Evolutionary conservation across 495 filamentous ascomycete species (phyloP).

Genomic region (Delitschia confertaspora): DNA sequence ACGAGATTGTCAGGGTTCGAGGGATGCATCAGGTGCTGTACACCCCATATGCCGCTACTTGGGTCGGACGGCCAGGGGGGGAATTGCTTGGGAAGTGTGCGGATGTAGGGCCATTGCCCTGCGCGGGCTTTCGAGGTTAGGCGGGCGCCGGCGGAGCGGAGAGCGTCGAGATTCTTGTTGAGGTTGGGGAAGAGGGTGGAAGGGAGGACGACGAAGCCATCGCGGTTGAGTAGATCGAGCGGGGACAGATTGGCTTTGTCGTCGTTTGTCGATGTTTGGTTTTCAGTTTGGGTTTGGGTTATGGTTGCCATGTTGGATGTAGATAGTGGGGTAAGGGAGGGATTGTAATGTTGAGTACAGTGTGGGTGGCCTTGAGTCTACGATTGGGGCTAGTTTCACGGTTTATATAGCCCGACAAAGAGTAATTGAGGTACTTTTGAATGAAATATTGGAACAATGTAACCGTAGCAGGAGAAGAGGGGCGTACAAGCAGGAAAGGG

Average conservation of each 20-base stretch:
- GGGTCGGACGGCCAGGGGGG: conserved; percentile 59
- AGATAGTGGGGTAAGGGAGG: conserved; percentile 2
- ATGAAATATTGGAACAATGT: too few relatives aligned
- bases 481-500: background rate
- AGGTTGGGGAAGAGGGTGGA: conserved; percentile 38
- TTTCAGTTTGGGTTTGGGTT: background rate
- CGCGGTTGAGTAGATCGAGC: conserved; percentile 28
- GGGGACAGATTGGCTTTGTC: conserved; percentile 18
- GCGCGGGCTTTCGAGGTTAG: conserved; percentile 48
- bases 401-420: too few relatives aligned
- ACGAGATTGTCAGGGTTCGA: conserved; percentile 41
- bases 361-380: conserved; percentile 3
- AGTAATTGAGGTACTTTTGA: too few relatives aligned
- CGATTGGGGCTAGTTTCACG: background rate
- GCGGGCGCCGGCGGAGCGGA: conserved; percentile 47
- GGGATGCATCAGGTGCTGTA: conserved; percentile 75
- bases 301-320: conserved; percentile 2
- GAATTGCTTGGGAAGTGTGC: conserved; percentile 78
- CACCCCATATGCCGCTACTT: conserved; percentile 68
- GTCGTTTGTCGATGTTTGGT: background rate
- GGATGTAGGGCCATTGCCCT: conserved; percentile 67
- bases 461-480: background rate
- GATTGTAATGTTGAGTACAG: conserved; percentile 9
- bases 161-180: conserved; percentile 43
- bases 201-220: conserved; percentile 37